Percentiles rank a stretch among this genome's conserved stretches.
Evolutionary conservation across 139 green algal genomes (phyloP).

Genomic region (Volvox reticuliferus): DNA sequence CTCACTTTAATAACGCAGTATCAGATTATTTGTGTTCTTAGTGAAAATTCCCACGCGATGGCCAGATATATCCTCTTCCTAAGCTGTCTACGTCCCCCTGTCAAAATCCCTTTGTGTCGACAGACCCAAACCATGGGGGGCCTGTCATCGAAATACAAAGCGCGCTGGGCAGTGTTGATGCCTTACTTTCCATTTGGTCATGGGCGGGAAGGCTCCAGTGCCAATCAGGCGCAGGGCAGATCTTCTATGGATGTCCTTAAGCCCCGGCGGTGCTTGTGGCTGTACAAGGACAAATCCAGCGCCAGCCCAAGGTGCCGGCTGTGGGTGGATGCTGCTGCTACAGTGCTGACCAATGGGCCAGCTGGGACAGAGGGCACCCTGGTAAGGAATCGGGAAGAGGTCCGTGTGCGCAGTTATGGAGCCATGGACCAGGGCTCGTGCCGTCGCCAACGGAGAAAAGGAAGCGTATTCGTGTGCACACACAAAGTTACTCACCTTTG

Average conservation of each 20-base stretch:
- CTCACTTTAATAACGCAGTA: too few species aligned
- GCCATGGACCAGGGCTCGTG: not conserved
- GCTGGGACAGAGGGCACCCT: slow-evolving; percentile 25
- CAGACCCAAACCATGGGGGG: slow-evolving; percentile 32
- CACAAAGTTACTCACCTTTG: too few species aligned
- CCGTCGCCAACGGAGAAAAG: not conserved
- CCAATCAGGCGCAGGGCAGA: too few species aligned
- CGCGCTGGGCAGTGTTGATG: slow-evolving; percentile 33
- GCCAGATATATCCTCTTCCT: not conserved
- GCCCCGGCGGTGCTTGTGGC: slow-evolving; percentile 32
- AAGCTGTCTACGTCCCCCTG: not conserved
- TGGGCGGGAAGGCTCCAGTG: not conserved
- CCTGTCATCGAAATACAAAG: slow-evolving; percentile 36
- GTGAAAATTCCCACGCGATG: too few species aligned
- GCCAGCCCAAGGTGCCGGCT: slow-evolving; percentile 23
- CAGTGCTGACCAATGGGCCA: not conserved
- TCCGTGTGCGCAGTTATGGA: not conserved
- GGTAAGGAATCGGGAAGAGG: not conserved
- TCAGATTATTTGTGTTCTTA: too few species aligned
- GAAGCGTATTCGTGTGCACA: not conserved
- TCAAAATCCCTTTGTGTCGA: not conserved
- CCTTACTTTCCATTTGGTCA: slow-evolving; percentile 18
- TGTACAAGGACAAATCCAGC: slow-evolving; percentile 41
- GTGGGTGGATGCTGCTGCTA: slow-evolving; percentile 38
- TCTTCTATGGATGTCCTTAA: not conserved